phyloP scores from a whole-genome alignment of 306 rosid genomes.

The Chamaecrista fasciculata region DNA sequence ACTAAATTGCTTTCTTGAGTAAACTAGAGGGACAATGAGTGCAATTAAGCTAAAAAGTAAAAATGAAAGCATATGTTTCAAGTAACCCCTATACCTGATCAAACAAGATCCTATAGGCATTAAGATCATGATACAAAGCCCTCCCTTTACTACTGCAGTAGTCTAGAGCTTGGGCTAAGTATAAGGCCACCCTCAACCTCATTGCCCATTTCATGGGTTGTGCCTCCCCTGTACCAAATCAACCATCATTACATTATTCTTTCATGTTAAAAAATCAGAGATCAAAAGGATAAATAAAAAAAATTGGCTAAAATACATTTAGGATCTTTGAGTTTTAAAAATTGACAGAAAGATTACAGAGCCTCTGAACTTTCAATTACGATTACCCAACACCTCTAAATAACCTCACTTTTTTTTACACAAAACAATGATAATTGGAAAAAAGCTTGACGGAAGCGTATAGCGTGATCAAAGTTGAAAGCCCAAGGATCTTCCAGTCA shows the following conservation, averaged over 20 bases:
- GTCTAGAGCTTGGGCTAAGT: conserved; percentile 67
- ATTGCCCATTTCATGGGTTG: conserved; percentile 78
- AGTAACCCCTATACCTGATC: conserved; percentile 44
- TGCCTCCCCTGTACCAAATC: conserved; percentile 49
- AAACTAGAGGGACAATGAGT: neutral
- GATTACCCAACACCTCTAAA: too few species aligned
- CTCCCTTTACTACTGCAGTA: conserved; percentile 69
- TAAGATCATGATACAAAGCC: conserved; percentile 70
- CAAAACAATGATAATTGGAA: too few species aligned
- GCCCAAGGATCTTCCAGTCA: too few species aligned
- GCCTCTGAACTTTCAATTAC: too few species aligned
- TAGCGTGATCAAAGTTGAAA: too few species aligned
- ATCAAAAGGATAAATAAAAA: neutral
- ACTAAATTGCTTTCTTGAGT: too few species aligned
- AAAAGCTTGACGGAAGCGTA: too few species aligned
- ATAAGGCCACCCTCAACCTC: conserved; percentile 71
- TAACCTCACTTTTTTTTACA: too few species aligned
- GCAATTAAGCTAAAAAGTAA: neutral
- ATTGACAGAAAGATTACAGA: too few species aligned
- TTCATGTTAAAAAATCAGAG: neutral
- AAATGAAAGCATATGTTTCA: neutral
- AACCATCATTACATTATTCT: neutral
- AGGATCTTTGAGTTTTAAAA: too few species aligned
- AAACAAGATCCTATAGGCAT: conserved; percentile 66
- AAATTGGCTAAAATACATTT: too few species aligned